These are phyloP conservation scores for Fraxinus nigra DNA, from an alignment of 305 asterid genomes.

Conservation along the genomic window DNA sequence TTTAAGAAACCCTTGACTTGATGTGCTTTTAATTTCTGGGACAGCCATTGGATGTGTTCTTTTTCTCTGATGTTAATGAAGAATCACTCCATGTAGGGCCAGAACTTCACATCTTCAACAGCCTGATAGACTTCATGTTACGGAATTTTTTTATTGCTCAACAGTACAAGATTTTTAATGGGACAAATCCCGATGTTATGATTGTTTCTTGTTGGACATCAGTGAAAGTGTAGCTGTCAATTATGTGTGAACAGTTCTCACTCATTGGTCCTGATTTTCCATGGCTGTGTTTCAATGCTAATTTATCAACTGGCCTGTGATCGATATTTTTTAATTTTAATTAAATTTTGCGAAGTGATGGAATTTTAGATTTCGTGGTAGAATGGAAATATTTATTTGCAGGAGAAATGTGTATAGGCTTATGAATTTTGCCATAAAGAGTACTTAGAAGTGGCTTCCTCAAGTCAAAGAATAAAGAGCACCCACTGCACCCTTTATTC, in stretches of 20 bases:
- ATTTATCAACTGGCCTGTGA: neutral
- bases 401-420: neutral
- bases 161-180: neutral
- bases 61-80: neutral
- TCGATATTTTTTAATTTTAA: neutral
- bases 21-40: neutral
- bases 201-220: neutral
- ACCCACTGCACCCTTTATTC: neutral
- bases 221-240: neutral
- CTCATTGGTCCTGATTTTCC: neutral
- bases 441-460: neutral
- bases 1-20: neutral
- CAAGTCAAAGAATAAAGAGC: neutral
- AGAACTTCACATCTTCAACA: neutral
- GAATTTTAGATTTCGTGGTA: neutral
- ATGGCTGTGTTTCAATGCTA: neutral
- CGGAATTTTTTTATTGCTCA: neutral
- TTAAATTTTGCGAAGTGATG: neutral
- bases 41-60: neutral
- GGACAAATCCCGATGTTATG: neutral
- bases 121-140: neutral
- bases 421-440: neutral
- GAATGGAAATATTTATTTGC: neutral
- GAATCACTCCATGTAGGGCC: neutral
- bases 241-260: neutral